Conservation (phyloP, 1,139 yeast genomes). For the Kodamaea arcana region DNA sequence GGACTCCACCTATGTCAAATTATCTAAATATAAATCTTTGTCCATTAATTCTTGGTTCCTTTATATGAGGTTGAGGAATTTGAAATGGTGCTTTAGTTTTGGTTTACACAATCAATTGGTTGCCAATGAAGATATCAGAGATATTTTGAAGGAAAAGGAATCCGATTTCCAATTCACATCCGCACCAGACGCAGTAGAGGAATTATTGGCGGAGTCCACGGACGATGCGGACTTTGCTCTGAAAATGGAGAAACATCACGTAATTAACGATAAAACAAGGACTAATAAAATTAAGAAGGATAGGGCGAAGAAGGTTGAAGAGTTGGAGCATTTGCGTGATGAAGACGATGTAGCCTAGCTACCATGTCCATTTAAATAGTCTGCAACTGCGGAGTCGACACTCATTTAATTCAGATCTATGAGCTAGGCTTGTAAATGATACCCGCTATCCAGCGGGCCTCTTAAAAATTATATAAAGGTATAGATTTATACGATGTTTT, state of each 20-base stretch:
- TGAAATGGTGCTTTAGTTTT: conserved; percentile 69
- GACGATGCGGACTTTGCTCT: conserved; percentile 10
- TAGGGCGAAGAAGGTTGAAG: conserved; percentile 13
- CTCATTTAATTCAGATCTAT: too few species aligned
- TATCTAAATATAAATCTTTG: conserved; percentile 53
- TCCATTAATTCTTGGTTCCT: conserved; percentile 67
- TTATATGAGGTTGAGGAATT: conserved; percentile 55
- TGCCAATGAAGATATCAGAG: conserved; percentile 43
- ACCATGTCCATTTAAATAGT: too few species aligned
- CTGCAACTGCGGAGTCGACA: too few species aligned
- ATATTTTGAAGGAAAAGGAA: conserved; percentile 40
- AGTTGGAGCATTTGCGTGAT: conserved; percentile 11
- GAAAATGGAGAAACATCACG: conserved; percentile 11
- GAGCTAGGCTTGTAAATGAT: too few species aligned
- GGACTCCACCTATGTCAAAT: conserved; percentile 47
- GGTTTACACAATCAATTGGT: conserved; percentile 64
- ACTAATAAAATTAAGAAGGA: conserved; percentile 14
- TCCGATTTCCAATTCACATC: conserved; percentile 18
- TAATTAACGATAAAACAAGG: conserved; percentile 13
- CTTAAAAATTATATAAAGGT: too few species aligned
- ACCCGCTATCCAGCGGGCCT: too few species aligned
- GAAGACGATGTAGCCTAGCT: conserved; percentile 5
- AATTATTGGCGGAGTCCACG: conserved; percentile 6
- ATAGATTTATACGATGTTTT: too few species aligned
- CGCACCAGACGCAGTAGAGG: conserved; percentile 8